A percentile compares a stretch with the other conserved stretches of the same genome.
These are phyloP conservation scores for Apostasia shenzhenica DNA, from an alignment of 106 monocot genomes.

Conservation along the genomic window DNA sequence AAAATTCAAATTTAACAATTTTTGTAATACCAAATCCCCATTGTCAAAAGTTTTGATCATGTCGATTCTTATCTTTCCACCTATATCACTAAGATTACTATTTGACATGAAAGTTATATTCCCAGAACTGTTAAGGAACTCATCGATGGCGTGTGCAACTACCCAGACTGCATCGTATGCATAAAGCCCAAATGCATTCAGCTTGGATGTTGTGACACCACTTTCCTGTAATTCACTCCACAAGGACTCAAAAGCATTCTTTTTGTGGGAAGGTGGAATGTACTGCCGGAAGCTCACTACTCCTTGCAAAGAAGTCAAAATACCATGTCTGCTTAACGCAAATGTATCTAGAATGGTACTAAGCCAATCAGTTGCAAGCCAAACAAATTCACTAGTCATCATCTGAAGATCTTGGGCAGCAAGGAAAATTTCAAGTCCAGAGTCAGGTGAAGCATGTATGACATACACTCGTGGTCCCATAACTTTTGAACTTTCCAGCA, in stretches of 20 bases:
- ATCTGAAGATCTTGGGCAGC: conserved; percentile 47
- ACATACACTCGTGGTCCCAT: conserved; percentile 65
- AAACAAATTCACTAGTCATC: conserved; percentile 59
- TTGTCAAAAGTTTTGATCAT: conserved; percentile 40
- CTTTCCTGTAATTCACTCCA: conserved; percentile 21
- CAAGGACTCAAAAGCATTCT: conserved; percentile 32
- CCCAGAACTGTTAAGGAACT: conserved; percentile 32
- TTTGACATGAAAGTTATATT: conserved; percentile 35
- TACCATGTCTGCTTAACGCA: neutral
- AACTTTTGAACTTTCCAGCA: conserved; percentile 30
- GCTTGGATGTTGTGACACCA: conserved; percentile 7
- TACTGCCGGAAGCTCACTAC: conserved; percentile 53
- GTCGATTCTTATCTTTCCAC: conserved; percentile 27
- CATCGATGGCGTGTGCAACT: conserved; percentile 44
- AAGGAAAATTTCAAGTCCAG: conserved; percentile 49
- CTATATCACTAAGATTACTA: conserved; percentile 7
- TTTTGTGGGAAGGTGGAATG: conserved; percentile 32
- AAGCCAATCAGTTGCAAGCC: conserved; percentile 80
- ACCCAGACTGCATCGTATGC: conserved; percentile 79
- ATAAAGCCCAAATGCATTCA: conserved; percentile 50
- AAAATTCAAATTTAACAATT: conserved; percentile 40
- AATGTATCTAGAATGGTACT: conserved; percentile 34
- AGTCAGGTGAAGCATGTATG: conserved; percentile 59
- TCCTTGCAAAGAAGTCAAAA: conserved; percentile 40
- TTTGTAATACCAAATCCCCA: conserved; percentile 38